Evolutionary conservation across 2,329 filamentous ascomycete species (phyloP), one percentile per base, ranked within the genome.

Genomic region (Mollisia scopiformis): DNA sequence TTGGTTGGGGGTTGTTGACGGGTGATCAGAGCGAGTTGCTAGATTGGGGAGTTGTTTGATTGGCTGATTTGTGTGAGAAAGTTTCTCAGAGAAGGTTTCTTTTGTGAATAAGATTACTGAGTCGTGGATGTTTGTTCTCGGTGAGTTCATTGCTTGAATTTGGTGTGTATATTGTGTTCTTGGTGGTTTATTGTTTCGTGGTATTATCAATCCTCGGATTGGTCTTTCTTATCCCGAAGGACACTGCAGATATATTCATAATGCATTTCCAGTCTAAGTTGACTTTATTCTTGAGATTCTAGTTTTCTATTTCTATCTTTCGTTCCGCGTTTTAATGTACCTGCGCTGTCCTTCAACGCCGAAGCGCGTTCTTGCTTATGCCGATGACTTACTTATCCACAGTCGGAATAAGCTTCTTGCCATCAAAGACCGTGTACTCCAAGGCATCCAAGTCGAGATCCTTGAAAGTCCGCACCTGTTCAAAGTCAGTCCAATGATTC

Each of bases 381-480:
- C n/a, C n/a, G n/a, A n/a, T n/a, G n/a, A n/a, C n/a, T n/a, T n/a
- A n/a, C n/a, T n/a, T n/a, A n/a, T n/a, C n/a, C n/a, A n/a, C n/a
- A n/a, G n/a, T n/a, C n/a, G n/a, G n/a, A n/a, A n/a, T n/a, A n/a
- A 56, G 41, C 3, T 58, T 68, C 49, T 61, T 66, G 14, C 68
- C 67, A 49, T 69, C 64, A 30, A 64, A 63, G 43, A 43, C 49
- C 2, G 61, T 68, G 54, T 70, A 70, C 2, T 52, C 54, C 58
- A 69, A 27, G 4, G 37, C 5, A 27, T 67, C 59, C 11, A 69
- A 54, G 63, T 70, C 62, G 21, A 70, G 60, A 16, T 62, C 54
- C 2, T 61, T 62, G 47, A 67, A 69, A 49, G 54, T 58, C 25
- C 68, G 62, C n/a, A 68, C 61, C 67, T 69, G 33, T 27, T 23